Evolutionary conservation across 2,329 filamentous ascomycete genomes (phyloP), one percentile per base, ranked within the genome.

Genomic region (Dactylellina haptotyla): DNA sequence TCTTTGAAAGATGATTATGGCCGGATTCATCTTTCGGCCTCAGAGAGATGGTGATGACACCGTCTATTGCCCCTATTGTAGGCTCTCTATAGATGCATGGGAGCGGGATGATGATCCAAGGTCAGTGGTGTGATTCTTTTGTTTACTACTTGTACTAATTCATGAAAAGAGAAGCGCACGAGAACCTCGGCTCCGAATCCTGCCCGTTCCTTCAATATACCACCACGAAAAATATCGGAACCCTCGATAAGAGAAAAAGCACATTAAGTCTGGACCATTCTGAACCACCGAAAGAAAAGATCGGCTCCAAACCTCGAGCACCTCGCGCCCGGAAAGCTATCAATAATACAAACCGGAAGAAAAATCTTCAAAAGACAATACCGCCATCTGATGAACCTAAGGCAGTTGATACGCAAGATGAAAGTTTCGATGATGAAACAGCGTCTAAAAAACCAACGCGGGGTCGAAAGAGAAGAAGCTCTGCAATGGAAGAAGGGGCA

Each of bases 71-170:
- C 86, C 91, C 26, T 97, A 98, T 82, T 99, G 95, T 82, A 88
- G 90, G 66, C 83, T 98, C 14, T 92, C 90, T 9, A 85, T 99
- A 9, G 94, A 98, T 80, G 93, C 93, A 4, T 99, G 96, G 95
- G 95, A 98, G 79, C 89, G 90, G 0, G 89, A 89, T 70, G 95
- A 99, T 80, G 92, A 96, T 79, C 95, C 95, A 74, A 87, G 90
- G 88, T 93, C 80, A 82, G 90, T 37, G 18, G 28, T 43, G n/a
- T 79, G 70, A 78, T 72, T 25, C 34, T 26, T 43, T 9, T 18
- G n/a, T 25, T 34, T 41, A 48, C 63, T 77, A 78, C 61, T 32
- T 28, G 28, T 18, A 28, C 43, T 45, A 46, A 39, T 58, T 53
- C 5, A 10, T 25, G 6, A 48, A 57, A 32, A 72, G 67, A 16